Evolutionary conservation across 164 flowering plant genomes (phyloP).

Genomic region (Dillenia suffruticosa): DNA sequence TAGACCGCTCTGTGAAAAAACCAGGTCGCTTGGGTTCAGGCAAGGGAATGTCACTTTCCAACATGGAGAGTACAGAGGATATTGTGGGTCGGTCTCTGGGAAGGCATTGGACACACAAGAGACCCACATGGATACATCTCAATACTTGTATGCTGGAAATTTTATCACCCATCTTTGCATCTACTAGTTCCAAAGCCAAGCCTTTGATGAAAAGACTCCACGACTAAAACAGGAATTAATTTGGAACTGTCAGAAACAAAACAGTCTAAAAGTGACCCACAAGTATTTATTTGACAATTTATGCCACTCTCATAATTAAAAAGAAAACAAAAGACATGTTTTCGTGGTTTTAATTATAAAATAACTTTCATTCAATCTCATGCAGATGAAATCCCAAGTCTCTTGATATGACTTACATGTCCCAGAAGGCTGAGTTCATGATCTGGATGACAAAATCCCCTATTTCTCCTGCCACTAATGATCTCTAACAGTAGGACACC

Average conservation of each 20-base stretch:
- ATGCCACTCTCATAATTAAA: too few species aligned
- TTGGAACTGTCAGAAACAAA: not conserved
- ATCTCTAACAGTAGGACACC: conserved; percentile 16
- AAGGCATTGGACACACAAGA: conserved; percentile 17
- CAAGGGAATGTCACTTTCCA: not conserved
- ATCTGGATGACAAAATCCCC: conserved; percentile 4
- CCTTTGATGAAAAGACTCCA: conserved; percentile 14
- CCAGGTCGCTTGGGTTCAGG: not conserved
- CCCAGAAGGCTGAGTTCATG: conserved; percentile 11
- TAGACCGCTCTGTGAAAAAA: not conserved
- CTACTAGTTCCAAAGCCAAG: conserved; percentile 6
- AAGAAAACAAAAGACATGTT: too few species aligned
- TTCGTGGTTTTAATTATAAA: not conserved
- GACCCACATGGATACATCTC: conserved; percentile 15
- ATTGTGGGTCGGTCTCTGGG: conserved; percentile 18
- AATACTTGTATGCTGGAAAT: not conserved
- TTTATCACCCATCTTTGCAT: not conserved
- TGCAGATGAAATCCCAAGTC: too few species aligned
- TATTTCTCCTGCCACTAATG: conserved; percentile 12
- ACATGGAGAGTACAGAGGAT: too few species aligned
- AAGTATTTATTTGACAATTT: too few species aligned
- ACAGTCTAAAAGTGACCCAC: too few species aligned
- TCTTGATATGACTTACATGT: conserved; percentile 8
- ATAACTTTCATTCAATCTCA: not conserved
- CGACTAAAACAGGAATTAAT: conserved; percentile 7